phyloP scores from a whole-genome alignment of 345 rosid genomes.

The Dimocarpus longan region DNA sequence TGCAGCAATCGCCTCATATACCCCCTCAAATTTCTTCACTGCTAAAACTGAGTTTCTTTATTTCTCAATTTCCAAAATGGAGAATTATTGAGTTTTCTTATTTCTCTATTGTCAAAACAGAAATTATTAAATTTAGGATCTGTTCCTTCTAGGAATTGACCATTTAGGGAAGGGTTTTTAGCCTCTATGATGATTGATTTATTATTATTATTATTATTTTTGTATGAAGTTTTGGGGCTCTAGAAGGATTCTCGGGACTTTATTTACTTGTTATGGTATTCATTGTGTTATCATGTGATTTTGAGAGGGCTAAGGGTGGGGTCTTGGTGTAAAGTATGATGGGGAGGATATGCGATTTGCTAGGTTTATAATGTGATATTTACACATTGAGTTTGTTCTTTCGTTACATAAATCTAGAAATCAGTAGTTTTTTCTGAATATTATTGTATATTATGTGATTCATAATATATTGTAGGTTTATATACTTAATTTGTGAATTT shows the following conservation, averaged over 20 bases:
- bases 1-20: no score
- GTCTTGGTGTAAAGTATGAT: background rate
- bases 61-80: no score
- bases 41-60: no score
- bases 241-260: conserved; percentile 1
- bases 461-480: background rate
- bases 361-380: background rate
- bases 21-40: no score
- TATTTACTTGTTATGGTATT: background rate
- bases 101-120: no score
- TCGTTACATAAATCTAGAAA: background rate
- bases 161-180: background rate
- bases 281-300: background rate
- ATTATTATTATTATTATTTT: background rate
- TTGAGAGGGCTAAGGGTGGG: background rate
- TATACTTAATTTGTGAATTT: conserved; percentile 6
- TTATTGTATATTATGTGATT: background rate
- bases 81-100: no score
- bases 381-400: background rate
- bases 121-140: no score
- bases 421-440: background rate
- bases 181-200: background rate
- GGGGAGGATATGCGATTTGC: background rate
- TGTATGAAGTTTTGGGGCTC: background rate
- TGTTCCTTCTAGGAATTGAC: no score